Percentiles rank a stretch among this genome's conserved stretches.
Evolutionary conservation across 305 asterid genomes (phyloP).

Genomic region (Withania somnifera): DNA sequence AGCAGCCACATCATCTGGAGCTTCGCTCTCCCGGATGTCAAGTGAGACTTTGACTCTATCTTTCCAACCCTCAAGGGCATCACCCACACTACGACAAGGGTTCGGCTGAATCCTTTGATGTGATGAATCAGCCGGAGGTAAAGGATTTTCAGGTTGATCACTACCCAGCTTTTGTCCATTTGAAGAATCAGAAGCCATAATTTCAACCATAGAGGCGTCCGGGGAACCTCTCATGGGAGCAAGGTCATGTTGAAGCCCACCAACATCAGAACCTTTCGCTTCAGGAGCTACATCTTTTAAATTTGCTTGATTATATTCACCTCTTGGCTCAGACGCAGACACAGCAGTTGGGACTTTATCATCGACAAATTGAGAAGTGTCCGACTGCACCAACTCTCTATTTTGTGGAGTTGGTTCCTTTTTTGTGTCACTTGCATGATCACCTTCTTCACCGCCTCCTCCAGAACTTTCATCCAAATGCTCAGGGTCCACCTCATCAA

Average conservation of each 20-base stretch:
- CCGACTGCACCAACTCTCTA: conserved; percentile 26
- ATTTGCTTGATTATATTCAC: conserved; percentile 27
- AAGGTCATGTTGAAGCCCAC: conserved; percentile 37
- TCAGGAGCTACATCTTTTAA: conserved; percentile 37
- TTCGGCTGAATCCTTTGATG: conserved; percentile 53
- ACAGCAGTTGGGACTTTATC: conserved; percentile 24
- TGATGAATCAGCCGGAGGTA: conserved; percentile 35
- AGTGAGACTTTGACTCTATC: conserved; percentile 77
- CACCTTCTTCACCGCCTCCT: conserved; percentile 21
- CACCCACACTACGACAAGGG: conserved; percentile 83
- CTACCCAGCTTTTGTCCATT: conserved; percentile 39
- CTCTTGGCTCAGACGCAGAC: conserved; percentile 32
- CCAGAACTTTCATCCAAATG: conserved; percentile 34
- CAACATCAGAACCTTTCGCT: conserved; percentile 28
- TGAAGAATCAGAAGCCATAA: conserved; percentile 40
- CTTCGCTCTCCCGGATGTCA: conserved; percentile 51
- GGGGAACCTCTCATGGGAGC: conserved; percentile 54
- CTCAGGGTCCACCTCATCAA: conserved; percentile 36
- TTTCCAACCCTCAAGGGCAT: conserved; percentile 98
- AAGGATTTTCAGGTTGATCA: conserved; percentile 26
- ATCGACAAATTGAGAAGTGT: conserved; percentile 15
- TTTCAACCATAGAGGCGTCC: conserved; percentile 44
- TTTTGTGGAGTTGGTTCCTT: conserved; percentile 27
- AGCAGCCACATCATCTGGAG: conserved; percentile 41
- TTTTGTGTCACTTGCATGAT: conserved; percentile 31